Evolutionary conservation across 2,329 filamentous ascomycete species (phyloP).

Genomic region (Sporothrix brunneoviolacea): DNA sequence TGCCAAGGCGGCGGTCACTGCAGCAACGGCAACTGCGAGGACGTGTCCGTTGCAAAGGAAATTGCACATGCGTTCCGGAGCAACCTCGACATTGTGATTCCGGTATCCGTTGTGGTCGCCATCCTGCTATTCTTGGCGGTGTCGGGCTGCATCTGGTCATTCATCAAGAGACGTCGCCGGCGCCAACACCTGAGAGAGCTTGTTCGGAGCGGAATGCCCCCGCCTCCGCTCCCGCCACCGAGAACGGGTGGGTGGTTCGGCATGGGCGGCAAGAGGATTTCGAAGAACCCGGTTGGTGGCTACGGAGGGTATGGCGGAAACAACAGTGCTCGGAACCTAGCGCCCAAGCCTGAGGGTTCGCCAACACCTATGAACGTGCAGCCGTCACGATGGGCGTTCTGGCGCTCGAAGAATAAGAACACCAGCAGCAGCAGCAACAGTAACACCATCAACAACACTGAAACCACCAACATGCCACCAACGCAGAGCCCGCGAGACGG

Average conservation of each 20-base stretch:
- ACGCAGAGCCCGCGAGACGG: not conserved
- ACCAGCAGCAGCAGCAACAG: not conserved
- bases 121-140: constrained; percentile 64
- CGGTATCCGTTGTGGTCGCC: constrained; percentile 64
- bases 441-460: not conserved
- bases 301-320: not conserved
- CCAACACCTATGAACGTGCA: not conserved
- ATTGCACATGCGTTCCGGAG: constrained; percentile 68
- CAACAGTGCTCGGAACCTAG: not conserved
- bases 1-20: constrained; percentile 79
- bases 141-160: constrained; percentile 57
- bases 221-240: not conserved
- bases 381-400: constrained; percentile 1
- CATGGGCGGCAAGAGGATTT: not conserved
- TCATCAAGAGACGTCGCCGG: constrained; percentile 36
- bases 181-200: constrained; percentile 8
- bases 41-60: constrained; percentile 61
- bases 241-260: not conserved
- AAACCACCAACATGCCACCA: not conserved
- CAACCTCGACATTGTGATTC: constrained; percentile 78
- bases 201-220: constrained; percentile 8
- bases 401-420: not conserved
- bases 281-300: not conserved
- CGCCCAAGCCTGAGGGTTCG: not conserved
- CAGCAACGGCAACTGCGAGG: constrained; percentile 68